phyloP scores from a whole-genome alignment of 2,329 filamentous ascomycete genomes.

The Sphaceloma murrayae region DNA sequence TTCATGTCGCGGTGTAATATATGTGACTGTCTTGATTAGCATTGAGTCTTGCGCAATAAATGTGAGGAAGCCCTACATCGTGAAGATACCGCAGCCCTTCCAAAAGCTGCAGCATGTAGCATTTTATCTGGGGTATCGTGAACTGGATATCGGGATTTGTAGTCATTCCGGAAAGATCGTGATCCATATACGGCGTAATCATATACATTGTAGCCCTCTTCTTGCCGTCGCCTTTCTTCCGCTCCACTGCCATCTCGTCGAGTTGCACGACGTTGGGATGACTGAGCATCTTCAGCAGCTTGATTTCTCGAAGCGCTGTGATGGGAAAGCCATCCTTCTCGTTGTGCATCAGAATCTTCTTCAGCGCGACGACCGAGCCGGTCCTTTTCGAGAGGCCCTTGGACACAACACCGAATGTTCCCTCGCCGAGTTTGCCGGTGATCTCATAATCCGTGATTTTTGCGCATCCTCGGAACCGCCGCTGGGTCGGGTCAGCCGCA shows the following conservation, averaged over 20 bases:
- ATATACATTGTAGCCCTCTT: conserved; percentile 85
- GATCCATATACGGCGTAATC: conserved; percentile 98
- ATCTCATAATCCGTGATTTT: conserved; percentile 72
- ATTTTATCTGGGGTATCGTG: conserved; percentile 87
- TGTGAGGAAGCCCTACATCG: conserved; percentile 41
- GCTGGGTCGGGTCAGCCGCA: conserved; percentile 39
- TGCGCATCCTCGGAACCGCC: conserved; percentile 73
- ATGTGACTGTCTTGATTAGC: conserved; percentile 33
- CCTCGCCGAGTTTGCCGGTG: conserved; percentile 73
- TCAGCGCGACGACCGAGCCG: conserved; percentile 71
- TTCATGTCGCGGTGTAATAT: conserved; percentile 99
- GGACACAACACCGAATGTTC: conserved; percentile 94
- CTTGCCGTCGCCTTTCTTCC: conserved; percentile 54
- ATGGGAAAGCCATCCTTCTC: conserved; percentile 99
- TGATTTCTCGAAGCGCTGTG: conserved; percentile 92
- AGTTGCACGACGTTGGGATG: conserved; percentile 80
- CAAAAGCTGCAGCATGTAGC: conserved; percentile 88
- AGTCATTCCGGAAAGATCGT: conserved; percentile 91
- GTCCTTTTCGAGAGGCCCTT: conserved; percentile 71
- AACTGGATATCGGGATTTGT: conserved; percentile 89
- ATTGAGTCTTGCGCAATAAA: neutral
- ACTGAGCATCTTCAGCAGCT: conserved; percentile 88
- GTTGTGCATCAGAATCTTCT: conserved; percentile 99
- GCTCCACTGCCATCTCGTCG: conserved; percentile 94
- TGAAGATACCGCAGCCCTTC: conserved; percentile 86